These are phyloP conservation scores for Berkeleyomyces rouxiae DNA, from an alignment of 2,329 filamentous ascomycete species.

Conservation along the genomic window DNA sequence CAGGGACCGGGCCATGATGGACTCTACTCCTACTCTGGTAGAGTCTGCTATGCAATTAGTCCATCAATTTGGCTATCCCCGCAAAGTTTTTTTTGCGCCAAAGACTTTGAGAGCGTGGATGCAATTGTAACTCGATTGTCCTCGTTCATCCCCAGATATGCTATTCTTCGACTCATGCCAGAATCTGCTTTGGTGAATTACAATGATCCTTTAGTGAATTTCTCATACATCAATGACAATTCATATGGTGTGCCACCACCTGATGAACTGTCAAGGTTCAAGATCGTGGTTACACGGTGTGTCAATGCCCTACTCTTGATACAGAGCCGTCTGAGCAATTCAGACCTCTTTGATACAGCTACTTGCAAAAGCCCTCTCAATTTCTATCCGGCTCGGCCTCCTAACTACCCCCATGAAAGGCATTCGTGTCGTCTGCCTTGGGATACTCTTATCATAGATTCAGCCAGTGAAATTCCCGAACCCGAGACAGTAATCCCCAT, in stretches of 20 bases:
- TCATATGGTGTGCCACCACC: background rate
- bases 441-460: background rate
- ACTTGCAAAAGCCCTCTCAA: background rate
- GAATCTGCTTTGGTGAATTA: background rate
- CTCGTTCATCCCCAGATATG: background rate
- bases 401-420: background rate
- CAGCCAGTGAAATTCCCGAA: background rate
- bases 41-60: background rate
- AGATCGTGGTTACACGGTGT: background rate
- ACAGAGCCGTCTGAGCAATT: background rate
- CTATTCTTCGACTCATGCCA: background rate
- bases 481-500: background rate
- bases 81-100: background rate
- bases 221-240: background rate
- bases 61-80: background rate
- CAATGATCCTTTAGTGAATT: too few species aligned
- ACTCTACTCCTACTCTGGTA: background rate
- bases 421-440: background rate
- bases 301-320: background rate
- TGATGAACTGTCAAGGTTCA: background rate
- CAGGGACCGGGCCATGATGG: background rate
- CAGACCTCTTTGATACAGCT: background rate
- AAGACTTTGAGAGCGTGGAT: background rate
- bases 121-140: background rate
- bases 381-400: too few species aligned